Conservation (phyloP, 2,329 filamentous ascomycete species). For the Cladosporium sp. region DNA sequence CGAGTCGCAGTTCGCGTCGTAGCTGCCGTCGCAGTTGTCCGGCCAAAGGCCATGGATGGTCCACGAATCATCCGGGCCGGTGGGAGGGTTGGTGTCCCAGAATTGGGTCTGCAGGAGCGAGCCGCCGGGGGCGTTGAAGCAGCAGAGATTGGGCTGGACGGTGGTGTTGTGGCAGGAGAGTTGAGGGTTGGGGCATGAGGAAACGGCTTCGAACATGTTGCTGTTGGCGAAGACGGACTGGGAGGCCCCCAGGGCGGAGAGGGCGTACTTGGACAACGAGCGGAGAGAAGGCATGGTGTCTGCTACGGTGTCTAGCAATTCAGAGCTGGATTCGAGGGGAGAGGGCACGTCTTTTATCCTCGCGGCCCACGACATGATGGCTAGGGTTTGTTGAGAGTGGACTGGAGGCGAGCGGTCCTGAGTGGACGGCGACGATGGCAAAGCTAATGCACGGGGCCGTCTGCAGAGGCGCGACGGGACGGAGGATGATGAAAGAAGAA, state of each 20-base stretch:
- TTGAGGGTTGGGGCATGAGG: constrained; percentile 35
- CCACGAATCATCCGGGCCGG: constrained; percentile 64
- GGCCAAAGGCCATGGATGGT: constrained; percentile 59
- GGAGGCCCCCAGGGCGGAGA: constrained; percentile 23
- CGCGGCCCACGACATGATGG: constrained; percentile 6
- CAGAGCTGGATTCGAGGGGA: not conserved
- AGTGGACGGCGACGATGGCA: constrained; percentile 10
- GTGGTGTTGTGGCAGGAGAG: constrained; percentile 61
- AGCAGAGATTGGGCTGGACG: constrained; percentile 59
- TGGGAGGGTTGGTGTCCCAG: constrained; percentile 62
- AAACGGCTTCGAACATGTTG: constrained; percentile 13
- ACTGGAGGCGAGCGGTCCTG: constrained; percentile 8
- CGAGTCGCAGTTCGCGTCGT: constrained; percentile 59
- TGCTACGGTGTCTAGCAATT: constrained; percentile 17
- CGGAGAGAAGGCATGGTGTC: constrained; percentile 27
- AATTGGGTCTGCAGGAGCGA: constrained; percentile 70
- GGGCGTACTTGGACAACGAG: constrained; percentile 21
- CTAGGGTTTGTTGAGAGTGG: not conserved
- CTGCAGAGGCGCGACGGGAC: not conserved
- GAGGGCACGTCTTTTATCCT: constrained; percentile 8
- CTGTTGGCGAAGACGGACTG: constrained; percentile 21
- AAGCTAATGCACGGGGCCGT: constrained; percentile 4
- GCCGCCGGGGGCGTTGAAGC: constrained; percentile 67
- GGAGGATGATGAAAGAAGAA: constrained; percentile 6
- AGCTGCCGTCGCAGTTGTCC: constrained; percentile 61